Conservation (phyloP, 495 filamentous ascomycete species). For the Aspergillus nanangensis region DNA sequence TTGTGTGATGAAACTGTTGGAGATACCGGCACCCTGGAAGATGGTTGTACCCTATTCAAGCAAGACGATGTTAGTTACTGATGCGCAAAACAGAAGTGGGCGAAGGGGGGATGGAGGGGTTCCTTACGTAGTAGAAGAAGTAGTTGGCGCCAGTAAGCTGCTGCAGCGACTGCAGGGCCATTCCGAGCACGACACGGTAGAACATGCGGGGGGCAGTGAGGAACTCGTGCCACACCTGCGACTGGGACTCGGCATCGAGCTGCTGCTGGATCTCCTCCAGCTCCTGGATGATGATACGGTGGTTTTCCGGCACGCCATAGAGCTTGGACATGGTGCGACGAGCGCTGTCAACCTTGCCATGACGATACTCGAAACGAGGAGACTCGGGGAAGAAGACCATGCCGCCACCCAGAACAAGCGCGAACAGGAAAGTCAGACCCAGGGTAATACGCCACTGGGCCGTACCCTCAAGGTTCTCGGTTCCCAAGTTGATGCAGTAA, state of each 20-base stretch:
- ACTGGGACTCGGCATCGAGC: constrained; percentile 49
- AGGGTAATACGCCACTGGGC: constrained; percentile 76
- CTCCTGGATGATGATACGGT: constrained; percentile 61
- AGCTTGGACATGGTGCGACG: constrained; percentile 61
- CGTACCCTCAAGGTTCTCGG: constrained; percentile 40
- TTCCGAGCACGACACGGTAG: constrained; percentile 64
- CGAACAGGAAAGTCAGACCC: constrained; percentile 71
- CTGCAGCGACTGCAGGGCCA: constrained; percentile 64
- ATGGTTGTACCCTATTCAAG: constrained; percentile 71
- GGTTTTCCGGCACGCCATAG: constrained; percentile 64
- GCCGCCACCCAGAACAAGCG: constrained; percentile 66
- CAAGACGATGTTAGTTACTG: background rate
- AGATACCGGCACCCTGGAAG: constrained; percentile 65
- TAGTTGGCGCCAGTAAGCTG: constrained; percentile 69
- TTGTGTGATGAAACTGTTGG: constrained; percentile 65
- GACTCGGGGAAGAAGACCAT: constrained; percentile 69
- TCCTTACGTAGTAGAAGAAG: constrained; percentile 73
- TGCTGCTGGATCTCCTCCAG: constrained; percentile 61
- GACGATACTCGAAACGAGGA: constrained; percentile 64
- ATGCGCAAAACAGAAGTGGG: background rate
- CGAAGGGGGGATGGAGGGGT: constrained; percentile 22
- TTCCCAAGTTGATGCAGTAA: constrained; percentile 76
- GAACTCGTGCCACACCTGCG: constrained; percentile 62
- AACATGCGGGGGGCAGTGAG: constrained; percentile 68
- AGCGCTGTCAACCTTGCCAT: constrained; percentile 59